Base-by-base conservation (phyloP, 768 basidiomycete species). In the Pleurotus cornucopiae region DNA sequence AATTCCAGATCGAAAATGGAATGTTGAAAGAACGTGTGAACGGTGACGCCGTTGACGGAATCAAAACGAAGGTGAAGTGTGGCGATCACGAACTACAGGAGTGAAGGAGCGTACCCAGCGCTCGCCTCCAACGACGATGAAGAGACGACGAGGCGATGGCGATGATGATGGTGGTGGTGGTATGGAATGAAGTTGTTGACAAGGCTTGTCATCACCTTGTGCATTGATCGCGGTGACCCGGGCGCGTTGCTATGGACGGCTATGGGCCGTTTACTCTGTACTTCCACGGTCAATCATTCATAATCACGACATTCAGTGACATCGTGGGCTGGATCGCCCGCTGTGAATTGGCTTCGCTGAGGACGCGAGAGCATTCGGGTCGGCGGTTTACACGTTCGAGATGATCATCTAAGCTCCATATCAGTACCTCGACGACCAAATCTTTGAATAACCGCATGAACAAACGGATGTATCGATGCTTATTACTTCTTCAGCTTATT, bases 241-340 rank as follows among this genome's bases (percentile, higher is more conserved):
- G 23, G 48, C 48, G 48, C 48, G 48, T 49, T 49, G 48, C 48
- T 37, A 49, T 49, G 48, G 48, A 37, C 26, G 48, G 23, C 23
- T 49, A 37, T n/a, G 6, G 13, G 25, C 38, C 30, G 30, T 34
- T 34, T 11, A 34, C 9, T 34, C 30, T 34, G 30, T 11, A 11
- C 30, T 9, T 34, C 30, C 30, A 34, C 30, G 6, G 30, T 34
- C 30, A 34, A 2, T 34, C 30, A 34, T 34, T 34, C 30, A 34
- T 11, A 7, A 11, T 34, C 30, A 34, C 30, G 30, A 9, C 30
- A 34, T 34, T 30, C 30, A 30, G 23, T 23, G 23, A 4, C 23
- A 23, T 23, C 30, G 7, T 34, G 9, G 30, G 11, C 2, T 30
- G 2, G 0, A 30, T 7, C 30, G 7, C 7, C 30, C 30, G 30